A percentile compares a stretch with the other conserved stretches of the same genome.
phyloP scores from a whole-genome alignment of 2,329 filamentous ascomycete genomes.

The Conoideocrella luteorostrata region DNA sequence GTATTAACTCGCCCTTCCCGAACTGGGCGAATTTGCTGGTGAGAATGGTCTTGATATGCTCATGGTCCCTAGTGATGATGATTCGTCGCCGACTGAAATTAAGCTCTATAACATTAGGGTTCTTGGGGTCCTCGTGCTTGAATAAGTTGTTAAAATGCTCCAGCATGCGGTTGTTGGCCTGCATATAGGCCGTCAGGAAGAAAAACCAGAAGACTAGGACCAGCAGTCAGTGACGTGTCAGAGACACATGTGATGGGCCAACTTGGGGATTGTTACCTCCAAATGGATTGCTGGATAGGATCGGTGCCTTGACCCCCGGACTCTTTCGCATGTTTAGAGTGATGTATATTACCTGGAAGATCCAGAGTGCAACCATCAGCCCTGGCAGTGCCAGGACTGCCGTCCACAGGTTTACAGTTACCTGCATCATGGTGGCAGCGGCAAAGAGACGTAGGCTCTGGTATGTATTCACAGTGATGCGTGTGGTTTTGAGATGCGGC shows the following conservation, averaged over 20 bases:
- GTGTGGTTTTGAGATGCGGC: too few relatives aligned
- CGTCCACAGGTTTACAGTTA: slow-evolving; percentile 3
- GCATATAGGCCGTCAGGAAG: too few relatives aligned
- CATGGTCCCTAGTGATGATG: slow-evolving; percentile 72
- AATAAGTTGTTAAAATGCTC: slow-evolving; percentile 11
- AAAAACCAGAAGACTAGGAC: too few relatives aligned
- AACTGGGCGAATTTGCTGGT: slow-evolving; percentile 79
- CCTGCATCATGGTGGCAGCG: slow-evolving; percentile 5
- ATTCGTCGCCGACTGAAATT: slow-evolving; percentile 50
- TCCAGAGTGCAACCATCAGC: slow-evolving; percentile 6
- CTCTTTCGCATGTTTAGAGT: slow-evolving; percentile 9
- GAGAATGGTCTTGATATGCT: slow-evolving; percentile 89
- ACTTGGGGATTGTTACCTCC: slow-evolving; percentile 1
- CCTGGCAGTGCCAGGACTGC: slow-evolving; percentile 9
- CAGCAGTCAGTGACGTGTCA: too few relatives aligned
- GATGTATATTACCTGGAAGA: slow-evolving; percentile 5
- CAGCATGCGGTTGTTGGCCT: slow-evolving; percentile 13
- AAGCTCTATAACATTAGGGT: slow-evolving; percentile 39
- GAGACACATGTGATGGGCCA: too few relatives aligned
- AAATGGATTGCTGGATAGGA: slow-evolving; percentile 9
- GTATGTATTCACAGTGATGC: too few relatives aligned
- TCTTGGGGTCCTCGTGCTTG: slow-evolving; percentile 2
- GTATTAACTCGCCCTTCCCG: slow-evolving; percentile 73
- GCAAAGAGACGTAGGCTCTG: too few relatives aligned
- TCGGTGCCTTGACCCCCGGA: slow-evolving; percentile 9